Conservation (phyloP, 1,139 yeast genomes). For the Geotrichum reessii region DNA sequence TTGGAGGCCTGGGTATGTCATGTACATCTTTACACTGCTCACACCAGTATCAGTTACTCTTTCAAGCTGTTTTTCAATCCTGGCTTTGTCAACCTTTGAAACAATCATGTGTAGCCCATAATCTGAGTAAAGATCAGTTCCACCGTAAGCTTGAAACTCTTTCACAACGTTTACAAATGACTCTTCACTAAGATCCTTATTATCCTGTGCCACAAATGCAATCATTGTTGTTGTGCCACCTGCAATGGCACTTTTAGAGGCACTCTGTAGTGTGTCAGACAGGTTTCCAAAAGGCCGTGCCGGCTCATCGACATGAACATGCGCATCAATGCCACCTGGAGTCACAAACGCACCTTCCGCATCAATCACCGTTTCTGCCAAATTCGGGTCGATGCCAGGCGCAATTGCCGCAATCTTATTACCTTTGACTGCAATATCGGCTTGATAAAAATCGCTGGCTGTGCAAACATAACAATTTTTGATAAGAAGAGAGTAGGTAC, state of each 20-base stretch:
- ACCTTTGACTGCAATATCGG: slow-evolving; percentile 39
- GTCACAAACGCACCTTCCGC: slow-evolving; percentile 44
- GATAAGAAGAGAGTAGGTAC: slow-evolving; percentile 16
- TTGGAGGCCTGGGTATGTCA: slow-evolving; percentile 43
- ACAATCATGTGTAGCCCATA: slow-evolving; percentile 45
- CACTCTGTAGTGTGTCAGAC: slow-evolving; percentile 53
- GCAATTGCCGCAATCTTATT: slow-evolving; percentile 40
- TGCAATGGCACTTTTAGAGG: slow-evolving; percentile 55
- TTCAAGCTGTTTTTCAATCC: slow-evolving; percentile 30
- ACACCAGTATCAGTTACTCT: slow-evolving; percentile 36
- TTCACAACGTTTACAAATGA: slow-evolving; percentile 20
- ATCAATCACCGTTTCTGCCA: slow-evolving; percentile 36
- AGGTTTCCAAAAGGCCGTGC: slow-evolving; percentile 33
- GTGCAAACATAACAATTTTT: slow-evolving; percentile 38
- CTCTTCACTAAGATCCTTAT: slow-evolving; percentile 30
- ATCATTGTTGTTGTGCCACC: slow-evolving; percentile 47
- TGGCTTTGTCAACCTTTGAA: slow-evolving; percentile 33
- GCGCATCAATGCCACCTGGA: slow-evolving; percentile 48
- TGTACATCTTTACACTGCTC: slow-evolving; percentile 44
- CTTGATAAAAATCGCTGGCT: slow-evolving; percentile 39
- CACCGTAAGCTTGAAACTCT: slow-evolving; percentile 20
- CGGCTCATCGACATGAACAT: slow-evolving; percentile 55
- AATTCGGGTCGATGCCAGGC: slow-evolving; percentile 31
- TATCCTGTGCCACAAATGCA: slow-evolving; percentile 42
- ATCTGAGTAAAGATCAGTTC: slow-evolving; percentile 41